Base-by-base conservation (phyloP, 129 eudicot species). In the Lonicera japonica region DNA sequence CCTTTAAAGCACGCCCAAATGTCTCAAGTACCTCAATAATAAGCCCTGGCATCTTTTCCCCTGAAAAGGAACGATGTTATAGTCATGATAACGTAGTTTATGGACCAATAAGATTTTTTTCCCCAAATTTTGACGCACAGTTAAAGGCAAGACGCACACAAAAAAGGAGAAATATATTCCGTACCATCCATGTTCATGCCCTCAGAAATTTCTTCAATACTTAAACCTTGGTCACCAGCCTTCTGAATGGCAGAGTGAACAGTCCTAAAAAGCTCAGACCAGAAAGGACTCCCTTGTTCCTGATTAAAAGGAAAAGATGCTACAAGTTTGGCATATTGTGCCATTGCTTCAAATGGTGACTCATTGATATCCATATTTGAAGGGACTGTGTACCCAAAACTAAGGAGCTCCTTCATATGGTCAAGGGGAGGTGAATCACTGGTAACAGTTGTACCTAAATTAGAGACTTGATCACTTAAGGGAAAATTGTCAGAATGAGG, bases 181-280 rank as follows among this genome's bases (percentile, higher is more conserved):
- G 66, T 54, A 92, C 98, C 89, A 18, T 66, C 61, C 36, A 67
- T 70, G 57, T 68, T 73, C 54, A 70, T 64, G 58, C 68, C 24
- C 69, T 63, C 36, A 25, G 81, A 73, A 60, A 88, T 68, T 56
- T 77, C 88, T 69, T 79, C 79, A 79, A 85, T 82, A 79, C 75
- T 68, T 79, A 92, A 75, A 60, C 95, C 96, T 75, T 88, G 90
- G 80, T 92, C 91, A 71, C 99, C 99, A 47, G 99, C 82, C 72
- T 82, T 84, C 67, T 81, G 95, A 65, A 88, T 85, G 70, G 83
- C 90, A 54, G 79, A 78, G 80, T 74, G 73, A 22, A 81, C 71
- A 36, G 73, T 82, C 63, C 52, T 75, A 47, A 92, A 82, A 20
- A 85, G 71, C 60, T 73, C 38, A 41, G 97, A 78, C 57, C 47